Conservation (phyloP, 2,329 filamentous ascomycete species). For the Gyromitra esculenta region DNA sequence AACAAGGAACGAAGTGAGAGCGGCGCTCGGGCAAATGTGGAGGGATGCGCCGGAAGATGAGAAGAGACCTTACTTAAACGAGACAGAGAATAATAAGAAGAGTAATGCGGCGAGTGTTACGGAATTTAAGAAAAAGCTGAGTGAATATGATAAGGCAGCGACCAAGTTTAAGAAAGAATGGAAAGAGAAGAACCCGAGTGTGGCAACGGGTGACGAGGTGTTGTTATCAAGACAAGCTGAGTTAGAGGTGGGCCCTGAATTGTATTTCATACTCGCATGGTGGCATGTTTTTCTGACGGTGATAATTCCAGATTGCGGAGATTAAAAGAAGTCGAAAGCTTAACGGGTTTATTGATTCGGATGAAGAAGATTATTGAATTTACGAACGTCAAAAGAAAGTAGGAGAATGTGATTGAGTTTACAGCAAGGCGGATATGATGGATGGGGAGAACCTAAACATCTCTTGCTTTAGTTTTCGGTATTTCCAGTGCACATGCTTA, state of each 20-base stretch:
- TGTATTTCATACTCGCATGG: background rate
- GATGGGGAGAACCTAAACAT: conserved; percentile 57
- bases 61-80: conserved; percentile 79
- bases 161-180: conserved; percentile 66
- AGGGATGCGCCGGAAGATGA: conserved; percentile 75
- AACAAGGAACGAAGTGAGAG: conserved; percentile 77
- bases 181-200: conserved; percentile 66
- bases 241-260: conserved; percentile 48
- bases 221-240: conserved; percentile 49
- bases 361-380: conserved; percentile 57
- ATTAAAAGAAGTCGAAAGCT: conserved; percentile 59
- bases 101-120: conserved; percentile 69
- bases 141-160: conserved; percentile 77
- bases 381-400: background rate
- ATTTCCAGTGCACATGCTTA: conserved; percentile 28
- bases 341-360: conserved; percentile 61
- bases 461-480: conserved; percentile 31
- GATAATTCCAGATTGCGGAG: conserved; percentile 53
- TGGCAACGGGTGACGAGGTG: conserved; percentile 59
- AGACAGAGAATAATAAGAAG: conserved; percentile 75
- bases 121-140: conserved; percentile 70
- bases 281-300: conserved; percentile 6
- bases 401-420: background rate
- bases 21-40: conserved; percentile 91
- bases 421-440: conserved; percentile 3